Evolutionary conservation across 2,329 filamentous ascomycete species (phyloP).

Genomic region (Colletotrichum liriopes): DNA sequence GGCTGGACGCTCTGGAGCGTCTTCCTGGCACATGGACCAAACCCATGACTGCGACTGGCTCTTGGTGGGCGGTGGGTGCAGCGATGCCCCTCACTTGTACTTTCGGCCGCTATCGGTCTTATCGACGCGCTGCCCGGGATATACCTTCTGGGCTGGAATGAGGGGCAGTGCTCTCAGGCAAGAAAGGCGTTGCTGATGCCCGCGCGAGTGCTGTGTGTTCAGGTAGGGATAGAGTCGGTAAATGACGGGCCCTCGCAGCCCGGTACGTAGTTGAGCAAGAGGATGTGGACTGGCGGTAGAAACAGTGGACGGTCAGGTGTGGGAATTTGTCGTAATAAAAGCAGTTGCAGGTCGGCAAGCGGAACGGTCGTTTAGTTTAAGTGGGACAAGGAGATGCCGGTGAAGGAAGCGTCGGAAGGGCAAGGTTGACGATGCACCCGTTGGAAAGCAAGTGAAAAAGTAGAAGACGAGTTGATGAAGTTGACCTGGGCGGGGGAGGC

Average conservation of each 20-base stretch:
- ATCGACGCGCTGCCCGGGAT: conserved; percentile 38
- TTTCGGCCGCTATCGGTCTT: conserved; percentile 41
- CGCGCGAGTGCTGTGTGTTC: not conserved
- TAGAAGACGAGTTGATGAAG: conserved; percentile 7
- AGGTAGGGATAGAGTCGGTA: conserved; percentile 35
- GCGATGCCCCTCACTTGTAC: conserved; percentile 38
- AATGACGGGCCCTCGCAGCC: conserved; percentile 34
- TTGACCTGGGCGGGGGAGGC: conserved; percentile 13
- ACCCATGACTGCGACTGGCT: conserved; percentile 45
- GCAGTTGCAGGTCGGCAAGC: conserved; percentile 9
- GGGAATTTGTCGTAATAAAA: conserved; percentile 35
- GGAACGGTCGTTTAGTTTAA: conserved; percentile 3
- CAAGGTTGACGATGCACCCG: conserved; percentile 23
- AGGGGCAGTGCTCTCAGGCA: conserved; percentile 38
- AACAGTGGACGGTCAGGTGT: conserved; percentile 27
- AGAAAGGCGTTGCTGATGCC: conserved; percentile 21
- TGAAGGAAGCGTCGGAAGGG: conserved; percentile 16
- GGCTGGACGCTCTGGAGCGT: conserved; percentile 43
- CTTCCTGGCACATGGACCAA: conserved; percentile 46
- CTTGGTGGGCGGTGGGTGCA: conserved; percentile 30
- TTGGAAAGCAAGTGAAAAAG: conserved; percentile 14
- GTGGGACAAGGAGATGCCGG: conserved; percentile 22
- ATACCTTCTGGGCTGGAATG: conserved; percentile 33
- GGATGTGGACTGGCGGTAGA: conserved; percentile 12
- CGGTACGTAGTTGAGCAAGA: conserved; percentile 20